Evolutionary conservation across 1,284 basidiomycete species (phyloP), one percentile per base, ranked within the genome.

Genomic region (Moniliella sp.): DNA sequence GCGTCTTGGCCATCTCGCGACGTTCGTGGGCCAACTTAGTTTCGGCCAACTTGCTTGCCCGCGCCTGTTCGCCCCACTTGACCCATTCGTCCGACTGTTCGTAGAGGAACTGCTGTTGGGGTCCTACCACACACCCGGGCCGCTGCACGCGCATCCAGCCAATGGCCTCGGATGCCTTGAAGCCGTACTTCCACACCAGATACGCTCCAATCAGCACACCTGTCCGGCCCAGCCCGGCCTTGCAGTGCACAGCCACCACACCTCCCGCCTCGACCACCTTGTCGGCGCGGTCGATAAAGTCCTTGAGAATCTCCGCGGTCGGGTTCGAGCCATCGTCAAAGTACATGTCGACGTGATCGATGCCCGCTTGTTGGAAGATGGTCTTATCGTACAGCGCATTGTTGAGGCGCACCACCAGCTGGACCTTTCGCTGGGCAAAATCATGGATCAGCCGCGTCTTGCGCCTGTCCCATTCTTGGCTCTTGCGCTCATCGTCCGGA

Each of bases 241-340:
- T 91, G 62, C 83, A 91, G 74, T 91, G 61, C 30, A 56, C 64
- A 26, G 83, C 82, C 15, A 91, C 76, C 28, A 75, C 78, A 32
- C 75, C 78, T 23, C 74, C 77, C n/a, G 57, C 62, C 41, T 74
- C 69, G 30, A 94, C 74, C 17, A 78, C 68, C 18, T 72, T 67
- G 54, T 93, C 83, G 0, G 77, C 74, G 28, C 79, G 65, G 39
- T 75, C 74, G 52, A 97, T 80, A 57, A 97, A 97, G 33, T 74
- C 73, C 31, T 79, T 69, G 17, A 88, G 76, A 48, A 94, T 91
- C 38, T 88, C 81, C 59, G 91, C 1, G 82, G 78, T 2, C n/a
- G 88, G 88, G 59, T 88, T 91, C 16, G 80, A 84, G n/a, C 88
- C 88, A 56, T 97, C 88, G 62, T 94, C 86, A 54, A 93, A 97